Conservation (phyloP, 192 early-diverging fungal species). For the Backusella sp. region DNA sequence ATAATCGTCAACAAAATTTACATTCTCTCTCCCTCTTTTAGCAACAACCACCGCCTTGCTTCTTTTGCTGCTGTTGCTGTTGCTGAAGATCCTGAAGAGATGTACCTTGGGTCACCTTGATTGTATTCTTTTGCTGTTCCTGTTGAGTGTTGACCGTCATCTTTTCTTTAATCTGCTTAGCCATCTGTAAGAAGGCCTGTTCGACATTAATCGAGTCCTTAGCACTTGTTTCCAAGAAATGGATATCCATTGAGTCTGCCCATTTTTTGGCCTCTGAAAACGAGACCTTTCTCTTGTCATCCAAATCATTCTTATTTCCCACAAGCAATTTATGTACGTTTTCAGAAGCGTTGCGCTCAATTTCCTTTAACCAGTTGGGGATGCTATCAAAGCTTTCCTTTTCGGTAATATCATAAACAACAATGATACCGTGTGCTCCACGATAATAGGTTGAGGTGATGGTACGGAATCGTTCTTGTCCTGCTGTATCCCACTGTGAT, state of each 20-base stretch:
- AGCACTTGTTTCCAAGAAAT: constrained; percentile 95
- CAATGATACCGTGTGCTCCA: constrained; percentile 96
- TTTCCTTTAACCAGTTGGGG: constrained; percentile 97
- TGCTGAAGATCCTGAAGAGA: not conserved
- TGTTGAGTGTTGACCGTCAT: not conserved
- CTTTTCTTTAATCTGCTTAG: constrained; percentile 31
- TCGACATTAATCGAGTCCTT: constrained; percentile 98
- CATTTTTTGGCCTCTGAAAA: constrained; percentile 62
- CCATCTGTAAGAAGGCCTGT: constrained; percentile 98
- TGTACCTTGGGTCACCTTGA: constrained; percentile 3
- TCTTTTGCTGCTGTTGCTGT: not conserved
- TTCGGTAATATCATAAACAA: constrained; percentile 98
- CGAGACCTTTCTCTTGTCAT: constrained; percentile 81
- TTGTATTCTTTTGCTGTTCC: not conserved
- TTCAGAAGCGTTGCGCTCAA: constrained; percentile 94
- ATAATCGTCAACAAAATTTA: constrained; percentile 74
- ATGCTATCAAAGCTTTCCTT: constrained; percentile 92
- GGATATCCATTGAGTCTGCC: constrained; percentile 81
- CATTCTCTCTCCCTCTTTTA: constrained; percentile 45
- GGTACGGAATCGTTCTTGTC: constrained; percentile 98
- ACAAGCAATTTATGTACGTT: constrained; percentile 96
- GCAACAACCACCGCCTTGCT: constrained; percentile 1
- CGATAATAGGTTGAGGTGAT: constrained; percentile 98
- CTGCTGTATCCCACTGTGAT: constrained; percentile 91
- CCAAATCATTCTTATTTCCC: constrained; percentile 97